Percentiles rank a stretch among this genome's conserved stretches.
Conservation (phyloP, 441 rosid species). For the Populus tomentosa region DNA sequence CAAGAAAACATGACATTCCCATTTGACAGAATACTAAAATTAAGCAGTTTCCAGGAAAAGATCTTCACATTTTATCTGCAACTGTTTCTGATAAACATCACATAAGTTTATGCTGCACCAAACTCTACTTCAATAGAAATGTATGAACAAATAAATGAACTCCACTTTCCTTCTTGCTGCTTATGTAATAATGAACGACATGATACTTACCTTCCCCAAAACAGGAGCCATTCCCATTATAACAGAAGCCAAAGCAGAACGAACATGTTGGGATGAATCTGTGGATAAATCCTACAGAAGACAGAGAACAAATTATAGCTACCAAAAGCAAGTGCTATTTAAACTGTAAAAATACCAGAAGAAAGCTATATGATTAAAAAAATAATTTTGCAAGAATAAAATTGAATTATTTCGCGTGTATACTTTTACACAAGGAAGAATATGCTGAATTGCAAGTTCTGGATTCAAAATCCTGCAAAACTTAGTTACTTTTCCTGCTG, state of each 20-base stretch:
- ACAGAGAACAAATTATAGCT: constrained; percentile 3
- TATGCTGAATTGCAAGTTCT: constrained; percentile 73
- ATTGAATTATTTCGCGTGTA: constrained; percentile 9
- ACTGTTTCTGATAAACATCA: background rate
- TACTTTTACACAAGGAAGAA: constrained; percentile 95
- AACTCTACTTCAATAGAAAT: background rate
- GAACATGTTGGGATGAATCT: constrained; percentile 97
- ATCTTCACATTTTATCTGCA: background rate
- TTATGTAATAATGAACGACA: background rate
- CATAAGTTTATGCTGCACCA: background rate
- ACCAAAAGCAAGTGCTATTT: background rate
- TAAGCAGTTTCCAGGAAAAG: background rate
- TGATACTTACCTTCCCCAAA: constrained; percentile 73
- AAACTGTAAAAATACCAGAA: background rate
- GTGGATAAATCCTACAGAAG: constrained; percentile 78
- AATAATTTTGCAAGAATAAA: background rate
- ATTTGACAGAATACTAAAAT: background rate
- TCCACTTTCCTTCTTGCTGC: background rate
- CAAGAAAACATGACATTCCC: background rate
- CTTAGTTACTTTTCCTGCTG: constrained; percentile 91
- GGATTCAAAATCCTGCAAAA: constrained; percentile 84
- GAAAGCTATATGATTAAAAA: background rate
- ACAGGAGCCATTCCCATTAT: constrained; percentile 99
- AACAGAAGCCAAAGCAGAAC: constrained; percentile 97
- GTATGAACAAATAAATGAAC: background rate